Evolutionary conservation across 2,329 filamentous ascomycete genomes (phyloP).

Genomic region (Calycina herbarum): DNA sequence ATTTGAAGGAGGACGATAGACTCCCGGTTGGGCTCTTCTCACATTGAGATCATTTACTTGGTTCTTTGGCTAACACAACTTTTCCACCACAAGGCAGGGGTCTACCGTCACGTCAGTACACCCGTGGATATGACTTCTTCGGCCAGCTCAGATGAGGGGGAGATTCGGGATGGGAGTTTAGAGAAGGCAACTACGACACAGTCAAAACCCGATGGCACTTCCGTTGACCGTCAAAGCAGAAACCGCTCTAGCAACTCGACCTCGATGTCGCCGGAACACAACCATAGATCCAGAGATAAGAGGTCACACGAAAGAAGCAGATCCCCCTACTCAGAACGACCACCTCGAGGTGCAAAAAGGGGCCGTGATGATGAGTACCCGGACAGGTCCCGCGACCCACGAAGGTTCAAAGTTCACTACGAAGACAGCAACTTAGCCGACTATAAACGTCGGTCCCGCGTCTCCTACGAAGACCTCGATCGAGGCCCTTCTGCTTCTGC

Average conservation of each 20-base stretch:
- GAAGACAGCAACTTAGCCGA: constrained; percentile 49
- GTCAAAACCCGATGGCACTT: constrained; percentile 71
- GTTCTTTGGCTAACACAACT: constrained; percentile 41
- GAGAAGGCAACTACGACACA: constrained; percentile 91
- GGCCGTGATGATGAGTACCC: constrained; percentile 61
- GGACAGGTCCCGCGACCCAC: constrained; percentile 51
- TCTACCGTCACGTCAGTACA: constrained; percentile 32
- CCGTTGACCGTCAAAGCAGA: constrained; percentile 94
- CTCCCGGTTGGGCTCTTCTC: constrained; percentile 42
- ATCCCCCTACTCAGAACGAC: constrained; percentile 51
- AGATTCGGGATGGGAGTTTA: constrained; percentile 75
- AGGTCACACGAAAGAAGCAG: constrained; percentile 49
- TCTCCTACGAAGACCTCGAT: constrained; percentile 59
- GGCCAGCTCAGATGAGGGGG: constrained; percentile 80
- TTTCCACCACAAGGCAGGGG: constrained; percentile 36
- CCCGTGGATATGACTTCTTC: constrained; percentile 47
- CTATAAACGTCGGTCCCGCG: constrained; percentile 48
- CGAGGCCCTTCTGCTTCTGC: constrained; percentile 35
- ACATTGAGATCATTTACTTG: constrained; percentile 37
- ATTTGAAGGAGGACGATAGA: constrained; percentile 38
- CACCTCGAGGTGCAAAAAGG: constrained; percentile 62
- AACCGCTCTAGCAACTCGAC: constrained; percentile 47
- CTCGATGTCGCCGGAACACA: constrained; percentile 42
- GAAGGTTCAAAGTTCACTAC: constrained; percentile 62
- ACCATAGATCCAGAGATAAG: constrained; percentile 46